Percentiles rank a stretch among this genome's conserved stretches.
Evolutionary conservation across 192 early-diverging fungal genomes (phyloP).

Genomic region (Diversispora epigaea): DNA sequence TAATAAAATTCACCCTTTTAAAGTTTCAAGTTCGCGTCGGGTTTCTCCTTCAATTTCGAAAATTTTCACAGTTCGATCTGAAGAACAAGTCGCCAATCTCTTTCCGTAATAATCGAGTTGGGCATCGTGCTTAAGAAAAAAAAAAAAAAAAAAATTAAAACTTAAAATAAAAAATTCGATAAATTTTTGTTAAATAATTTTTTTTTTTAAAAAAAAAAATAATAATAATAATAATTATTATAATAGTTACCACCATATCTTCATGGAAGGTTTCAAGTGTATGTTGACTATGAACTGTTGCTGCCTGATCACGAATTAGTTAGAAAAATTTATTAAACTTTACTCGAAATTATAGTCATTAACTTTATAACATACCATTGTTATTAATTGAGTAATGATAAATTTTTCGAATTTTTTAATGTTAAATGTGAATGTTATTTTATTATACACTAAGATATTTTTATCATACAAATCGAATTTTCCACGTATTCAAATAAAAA

Average conservation of each 20-base stretch:
- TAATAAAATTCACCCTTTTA: conserved; percentile 61
- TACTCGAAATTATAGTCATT: no score
- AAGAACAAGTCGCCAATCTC: conserved; percentile 96
- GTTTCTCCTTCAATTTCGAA: conserved; percentile 84
- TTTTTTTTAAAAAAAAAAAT: not conserved
- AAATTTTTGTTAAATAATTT: not conserved
- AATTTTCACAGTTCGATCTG: conserved; percentile 89
- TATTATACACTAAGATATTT: no score
- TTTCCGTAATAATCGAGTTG: conserved; percentile 71
- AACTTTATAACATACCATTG: no score
- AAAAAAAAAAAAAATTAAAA: not conserved
- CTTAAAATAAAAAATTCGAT: not conserved
- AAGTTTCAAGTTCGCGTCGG: conserved; percentile 64
- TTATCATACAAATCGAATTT: no score
- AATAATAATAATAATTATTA: not conserved
- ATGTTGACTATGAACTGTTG: conserved; percentile 31
- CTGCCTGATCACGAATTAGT: not conserved
- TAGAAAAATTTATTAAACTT: no score
- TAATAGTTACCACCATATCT: conserved; percentile 78
- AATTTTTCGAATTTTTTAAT: no score
- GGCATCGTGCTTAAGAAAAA: conserved; percentile 54
- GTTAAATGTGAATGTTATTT: no score
- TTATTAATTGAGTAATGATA: no score
- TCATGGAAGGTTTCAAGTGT: conserved; percentile 85
- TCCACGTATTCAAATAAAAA: no score